Base-by-base conservation (phyloP, 768 basidiomycete species). In the Leccinum incarnatum region DNA sequence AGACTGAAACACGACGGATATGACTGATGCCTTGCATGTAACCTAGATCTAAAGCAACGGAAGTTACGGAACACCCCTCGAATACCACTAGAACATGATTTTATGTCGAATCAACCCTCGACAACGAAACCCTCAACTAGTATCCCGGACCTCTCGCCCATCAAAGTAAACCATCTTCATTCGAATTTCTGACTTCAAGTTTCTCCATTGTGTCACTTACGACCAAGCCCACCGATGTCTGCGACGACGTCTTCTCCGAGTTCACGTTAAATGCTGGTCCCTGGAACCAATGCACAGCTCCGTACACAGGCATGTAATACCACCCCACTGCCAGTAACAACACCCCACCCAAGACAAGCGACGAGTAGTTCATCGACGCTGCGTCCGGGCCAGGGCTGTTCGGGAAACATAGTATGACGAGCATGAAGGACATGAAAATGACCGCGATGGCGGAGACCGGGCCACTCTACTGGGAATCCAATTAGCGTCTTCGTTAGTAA, bases 271-370 rank as follows among this genome's bases (percentile, higher is more conserved):
- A 62, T 11, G 83, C 72, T 1, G 87, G 88, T 0, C 87, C 88
- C 19, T 70, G 79, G 67, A 89, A 90, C 88, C 88, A 89, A 64
- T 85, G 72, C 11, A 78, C 74, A 9, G 88, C 89, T 5, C 89
- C 88, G 59, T 88, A 88, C 19, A 75, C 74, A 0, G 87, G 87
- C 68, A 86, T 78, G 74, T 84, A 90, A 70, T 85, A 91, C 76
- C 83, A 89, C 0, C 74, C 58, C 8, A 85, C 63, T 4, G 84
- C 79, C 17, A 90, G 77, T 5, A 77, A 42, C 57, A 88, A 70
- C 2, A 83, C 78, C 1, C 83, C 86, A 0, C 83, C 83, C 10
- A 84, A 73, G 3, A 92, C 86, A 19, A 86, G 83, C 30, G 84
- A 76, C 0, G 83, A 80, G 62, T 91, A 91, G 69, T 91, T 91